These are phyloP conservation scores for Discostella stelligera DNA, from an alignment of 352 stramenopile genomes.

Conservation along the genomic window DNA sequence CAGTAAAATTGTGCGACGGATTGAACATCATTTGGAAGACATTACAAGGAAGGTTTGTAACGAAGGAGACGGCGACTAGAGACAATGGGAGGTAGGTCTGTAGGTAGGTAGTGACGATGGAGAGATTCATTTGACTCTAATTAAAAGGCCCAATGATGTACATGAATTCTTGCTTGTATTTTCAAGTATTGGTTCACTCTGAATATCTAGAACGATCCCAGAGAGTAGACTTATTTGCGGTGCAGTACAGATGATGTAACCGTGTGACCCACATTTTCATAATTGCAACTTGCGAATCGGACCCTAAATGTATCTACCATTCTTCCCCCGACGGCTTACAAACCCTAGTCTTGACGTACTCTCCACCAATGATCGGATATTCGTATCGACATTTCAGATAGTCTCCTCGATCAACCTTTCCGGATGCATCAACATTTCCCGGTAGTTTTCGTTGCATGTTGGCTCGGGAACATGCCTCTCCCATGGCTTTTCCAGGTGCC, in stretches of 20 bases:
- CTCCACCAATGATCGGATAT: slow-evolving; percentile 20
- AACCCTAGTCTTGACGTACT: slow-evolving; percentile 39
- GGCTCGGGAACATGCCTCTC: slow-evolving; percentile 53
- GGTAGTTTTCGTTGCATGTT: slow-evolving; percentile 33
- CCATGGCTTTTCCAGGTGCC: slow-evolving; percentile 40
- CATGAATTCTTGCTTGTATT: no score
- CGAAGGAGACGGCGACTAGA: slow-evolving; percentile 6
- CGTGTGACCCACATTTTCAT: no score
- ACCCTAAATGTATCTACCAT: not conserved
- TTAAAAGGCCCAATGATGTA: no score
- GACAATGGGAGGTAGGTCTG: not conserved
- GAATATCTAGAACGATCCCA: no score
- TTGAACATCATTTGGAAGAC: slow-evolving; percentile 48
- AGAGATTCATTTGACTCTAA: no score
- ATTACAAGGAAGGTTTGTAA: slow-evolving; percentile 45
- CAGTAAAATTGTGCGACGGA: slow-evolving; percentile 50
- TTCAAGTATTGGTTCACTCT: not conserved
- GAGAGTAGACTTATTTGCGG: no score
- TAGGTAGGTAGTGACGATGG: not conserved
- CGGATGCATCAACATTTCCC: slow-evolving; percentile 38
- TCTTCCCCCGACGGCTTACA: slow-evolving; percentile 28
- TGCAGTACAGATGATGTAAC: not conserved
- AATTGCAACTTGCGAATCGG: no score
- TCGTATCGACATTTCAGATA: slow-evolving; percentile 33
- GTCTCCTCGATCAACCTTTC: slow-evolving; percentile 50